phyloP scores from a whole-genome alignment of 1,139 yeast genomes.

The Debaryomyces coudertii region DNA sequence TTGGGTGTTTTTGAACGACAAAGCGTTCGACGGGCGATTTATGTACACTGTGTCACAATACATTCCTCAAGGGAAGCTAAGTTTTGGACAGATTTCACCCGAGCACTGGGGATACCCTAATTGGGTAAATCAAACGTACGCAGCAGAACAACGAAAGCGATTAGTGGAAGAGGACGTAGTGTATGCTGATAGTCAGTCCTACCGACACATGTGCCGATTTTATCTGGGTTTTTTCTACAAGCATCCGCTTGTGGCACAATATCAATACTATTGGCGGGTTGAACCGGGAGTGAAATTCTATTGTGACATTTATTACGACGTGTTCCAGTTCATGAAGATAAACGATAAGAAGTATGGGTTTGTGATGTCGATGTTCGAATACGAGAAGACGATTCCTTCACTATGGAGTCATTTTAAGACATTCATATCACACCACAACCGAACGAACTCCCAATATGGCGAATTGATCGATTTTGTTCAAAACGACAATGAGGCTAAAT shows the following conservation, averaged over 20 bases:
- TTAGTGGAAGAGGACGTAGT: slow-evolving; percentile 21
- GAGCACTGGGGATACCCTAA: slow-evolving; percentile 38
- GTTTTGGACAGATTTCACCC: slow-evolving; percentile 34
- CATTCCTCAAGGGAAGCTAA: slow-evolving; percentile 27
- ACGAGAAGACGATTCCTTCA: slow-evolving; percentile 35
- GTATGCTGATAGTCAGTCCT: slow-evolving; percentile 35
- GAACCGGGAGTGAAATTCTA: slow-evolving; percentile 35
- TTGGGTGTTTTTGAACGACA: slow-evolving; percentile 40
- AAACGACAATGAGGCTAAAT: slow-evolving; percentile 24
- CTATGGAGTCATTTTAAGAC: slow-evolving; percentile 31
- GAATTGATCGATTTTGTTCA: slow-evolving; percentile 22
- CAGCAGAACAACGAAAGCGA: slow-evolving; percentile 17
- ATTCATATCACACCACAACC: slow-evolving; percentile 19
- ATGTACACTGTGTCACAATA: slow-evolving; percentile 23
- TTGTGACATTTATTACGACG: slow-evolving; percentile 36
- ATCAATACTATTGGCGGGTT: slow-evolving; percentile 40
- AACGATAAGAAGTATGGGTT: slow-evolving; percentile 31
- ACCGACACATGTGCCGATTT: slow-evolving; percentile 43
- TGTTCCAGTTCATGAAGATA: slow-evolving; percentile 29
- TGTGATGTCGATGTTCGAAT: slow-evolving; percentile 35
- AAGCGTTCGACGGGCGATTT: slow-evolving; percentile 32
- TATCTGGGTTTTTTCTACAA: slow-evolving; percentile 38
- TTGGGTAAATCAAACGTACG: slow-evolving; percentile 28
- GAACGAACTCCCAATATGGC: slow-evolving; percentile 17
- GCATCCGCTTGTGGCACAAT: slow-evolving; percentile 33